Conservation (phyloP, 352 stramenopile genomes). For the Phytophthora idaei region DNA sequence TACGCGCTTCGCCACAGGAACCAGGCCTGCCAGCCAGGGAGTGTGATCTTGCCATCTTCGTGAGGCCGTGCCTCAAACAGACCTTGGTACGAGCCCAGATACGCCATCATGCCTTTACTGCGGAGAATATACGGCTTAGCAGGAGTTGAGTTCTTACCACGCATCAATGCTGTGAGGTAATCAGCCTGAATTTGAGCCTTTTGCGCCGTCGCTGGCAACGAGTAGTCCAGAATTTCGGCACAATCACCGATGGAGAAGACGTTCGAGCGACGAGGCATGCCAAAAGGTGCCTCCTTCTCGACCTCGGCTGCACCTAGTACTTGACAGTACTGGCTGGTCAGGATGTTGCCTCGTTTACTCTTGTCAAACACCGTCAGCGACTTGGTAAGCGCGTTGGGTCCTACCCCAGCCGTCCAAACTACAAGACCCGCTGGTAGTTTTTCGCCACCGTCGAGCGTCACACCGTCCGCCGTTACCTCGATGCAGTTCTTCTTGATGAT, state of each 20-base stretch:
- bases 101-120: constrained; percentile 94
- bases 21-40: constrained; percentile 88
- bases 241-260: constrained; percentile 96
- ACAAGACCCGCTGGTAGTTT: constrained; percentile 69
- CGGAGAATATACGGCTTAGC: constrained; percentile 66
- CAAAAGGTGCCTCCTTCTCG: constrained; percentile 49
- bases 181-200: constrained; percentile 82
- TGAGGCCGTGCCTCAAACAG: constrained; percentile 78
- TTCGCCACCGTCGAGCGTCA: constrained; percentile 63
- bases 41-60: constrained; percentile 45
- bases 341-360: constrained; percentile 73
- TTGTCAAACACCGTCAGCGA: constrained; percentile 67
- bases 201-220: constrained; percentile 91
- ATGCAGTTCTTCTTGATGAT: constrained; percentile 80
- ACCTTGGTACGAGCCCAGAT: constrained; percentile 91
- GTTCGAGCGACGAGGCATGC: constrained; percentile 61
- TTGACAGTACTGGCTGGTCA: constrained; percentile 84
- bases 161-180: constrained; percentile 59
- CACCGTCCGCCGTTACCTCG: constrained; percentile 57
- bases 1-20: constrained; percentile 95
- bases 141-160: constrained; percentile 50
- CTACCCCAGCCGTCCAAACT: constrained; percentile 78
- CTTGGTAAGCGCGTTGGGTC: constrained; percentile 73
- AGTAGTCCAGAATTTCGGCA: constrained; percentile 82
- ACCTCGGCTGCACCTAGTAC: constrained; percentile 61